Evolutionary conservation across 179 eudicot species (phyloP).

Genomic region (Patellifolia procumbens): DNA sequence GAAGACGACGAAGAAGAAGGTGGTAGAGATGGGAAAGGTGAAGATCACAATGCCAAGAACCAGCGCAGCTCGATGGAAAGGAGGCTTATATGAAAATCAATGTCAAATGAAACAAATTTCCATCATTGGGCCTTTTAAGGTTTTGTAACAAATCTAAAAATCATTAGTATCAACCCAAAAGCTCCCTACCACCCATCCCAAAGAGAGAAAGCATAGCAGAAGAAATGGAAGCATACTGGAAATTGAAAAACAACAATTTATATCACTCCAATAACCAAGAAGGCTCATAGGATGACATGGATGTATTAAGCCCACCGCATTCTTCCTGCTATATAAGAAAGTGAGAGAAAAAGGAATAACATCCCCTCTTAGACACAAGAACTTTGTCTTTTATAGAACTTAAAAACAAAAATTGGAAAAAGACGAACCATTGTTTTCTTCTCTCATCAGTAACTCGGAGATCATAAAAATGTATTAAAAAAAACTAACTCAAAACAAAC

Average conservation of each 20-base stretch:
- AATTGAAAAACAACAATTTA: not conserved
- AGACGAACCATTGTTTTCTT: not conserved
- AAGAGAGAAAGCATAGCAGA: not conserved
- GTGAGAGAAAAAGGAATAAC: too few species aligned
- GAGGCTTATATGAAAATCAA: constrained; percentile 33
- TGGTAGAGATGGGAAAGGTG: not conserved
- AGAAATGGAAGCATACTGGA: not conserved
- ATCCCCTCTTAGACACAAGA: not conserved
- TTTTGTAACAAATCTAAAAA: not conserved
- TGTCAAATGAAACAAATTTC: not conserved
- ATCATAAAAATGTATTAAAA: not conserved
- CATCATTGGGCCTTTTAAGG: constrained; percentile 20
- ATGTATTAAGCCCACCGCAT: not conserved
- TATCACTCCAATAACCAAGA: not conserved
- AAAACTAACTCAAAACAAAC: not conserved
- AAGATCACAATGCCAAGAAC: constrained; percentile 15
- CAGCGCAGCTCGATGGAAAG: constrained; percentile 34
- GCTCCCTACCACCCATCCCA: not conserved
- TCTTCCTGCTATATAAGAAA: not conserved
- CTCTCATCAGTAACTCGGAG: not conserved
- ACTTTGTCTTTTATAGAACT: not conserved
- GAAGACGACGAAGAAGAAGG: too few species aligned
- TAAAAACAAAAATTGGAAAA: not conserved
- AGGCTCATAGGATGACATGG: not conserved
- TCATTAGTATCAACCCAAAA: not conserved